Base-by-base conservation (phyloP, 352 stramenopile species). In the Phytophthora quininea region DNA sequence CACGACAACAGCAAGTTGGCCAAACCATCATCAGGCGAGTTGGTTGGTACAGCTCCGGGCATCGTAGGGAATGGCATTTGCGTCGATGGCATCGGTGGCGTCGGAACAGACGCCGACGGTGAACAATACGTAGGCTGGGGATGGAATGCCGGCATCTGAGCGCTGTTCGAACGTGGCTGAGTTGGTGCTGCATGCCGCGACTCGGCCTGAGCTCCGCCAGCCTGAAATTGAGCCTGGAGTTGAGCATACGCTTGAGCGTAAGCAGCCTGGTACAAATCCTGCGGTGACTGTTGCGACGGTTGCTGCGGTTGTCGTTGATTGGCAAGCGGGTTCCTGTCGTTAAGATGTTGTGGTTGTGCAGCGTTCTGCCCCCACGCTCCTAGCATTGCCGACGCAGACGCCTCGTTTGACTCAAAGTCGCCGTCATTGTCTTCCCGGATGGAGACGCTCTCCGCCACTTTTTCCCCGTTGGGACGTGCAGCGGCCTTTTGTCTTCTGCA, bases 1-100 rank as follows among this genome's bases (percentile, higher is more conserved):
- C 88, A 95, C n/a, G 88, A 76, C 54, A 95, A 70, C 7, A 93
- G 71, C 51, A 93, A 42, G 37, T 90, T 93, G 6, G 88, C 77
- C 19, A 95, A 62, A 3, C 87, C 83, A 31, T 93, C 83, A 52
- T 89, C 76, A 42, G 31, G 69, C 31, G 59, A 33, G 24, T 62
- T 66, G 29, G 63, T 54, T 54, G 54, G 32, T 58, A 53, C 38
- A 33, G 40, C 62, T 30, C 60, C 50, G 7, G 62, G 58, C 33
- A 77, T 68, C n/a, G 56, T 58, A 48, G 74, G 55, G 24, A 80
- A 80, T 24, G 65, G 58, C 33, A 46, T 64, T 19, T 69, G 71
- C 40, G 71, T 62, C 30, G 67, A 63, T 47, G 62, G 60, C 62
- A 58, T 56, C 24, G 69, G 60, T 8, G 48, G 58, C 19, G 38